These are phyloP conservation scores for Cutaneotrichosporon cutaneum DNA, from an alignment of 1,284 basidiomycete genomes.

Conservation along the genomic window DNA sequence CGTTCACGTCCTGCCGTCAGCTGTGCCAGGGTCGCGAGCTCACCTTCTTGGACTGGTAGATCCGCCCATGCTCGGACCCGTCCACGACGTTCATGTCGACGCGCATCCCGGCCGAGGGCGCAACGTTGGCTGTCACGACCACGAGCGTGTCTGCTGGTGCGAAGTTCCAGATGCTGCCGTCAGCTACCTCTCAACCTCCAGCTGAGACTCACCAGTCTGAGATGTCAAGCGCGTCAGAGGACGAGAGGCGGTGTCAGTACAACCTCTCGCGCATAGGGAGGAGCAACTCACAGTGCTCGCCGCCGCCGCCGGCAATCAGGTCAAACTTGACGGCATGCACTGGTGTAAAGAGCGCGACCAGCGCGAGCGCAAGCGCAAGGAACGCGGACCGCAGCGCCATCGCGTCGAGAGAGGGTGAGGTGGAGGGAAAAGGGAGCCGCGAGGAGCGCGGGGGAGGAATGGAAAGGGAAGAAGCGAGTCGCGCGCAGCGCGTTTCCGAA, in stretches of 20 bases:
- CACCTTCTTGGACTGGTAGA: constrained; percentile 81
- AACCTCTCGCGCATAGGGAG: not conserved
- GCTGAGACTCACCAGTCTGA: constrained; percentile 44
- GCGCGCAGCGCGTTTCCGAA: constrained; percentile 1
- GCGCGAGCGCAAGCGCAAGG: constrained; percentile 25
- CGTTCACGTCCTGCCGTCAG: constrained; percentile 64
- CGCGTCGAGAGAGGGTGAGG: constrained; percentile 6
- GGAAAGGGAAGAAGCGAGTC: not conserved
- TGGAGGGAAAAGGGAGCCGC: not conserved
- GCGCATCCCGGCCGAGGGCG: constrained; percentile 67
- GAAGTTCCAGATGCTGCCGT: constrained; percentile 82
- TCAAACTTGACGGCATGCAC: constrained; percentile 74
- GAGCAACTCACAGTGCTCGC: constrained; percentile 2
- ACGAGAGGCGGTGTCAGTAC: constrained; percentile 10
- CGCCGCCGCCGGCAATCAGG: constrained; percentile 52
- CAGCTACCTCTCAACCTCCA: not conserved
- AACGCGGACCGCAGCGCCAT: constrained; percentile 24
- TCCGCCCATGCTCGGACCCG: constrained; percentile 79
- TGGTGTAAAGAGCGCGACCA: constrained; percentile 16
- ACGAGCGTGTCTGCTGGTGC: constrained; percentile 82
- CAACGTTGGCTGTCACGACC: constrained; percentile 90
- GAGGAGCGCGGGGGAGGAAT: not conserved
- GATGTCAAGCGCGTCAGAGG: not conserved
- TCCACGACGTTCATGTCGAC: constrained; percentile 94
- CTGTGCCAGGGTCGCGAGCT: constrained; percentile 4